These are phyloP conservation scores for Backusella liffmaniae DNA, from an alignment of 192 early-diverging fungal genomes.

Conservation along the genomic window DNA sequence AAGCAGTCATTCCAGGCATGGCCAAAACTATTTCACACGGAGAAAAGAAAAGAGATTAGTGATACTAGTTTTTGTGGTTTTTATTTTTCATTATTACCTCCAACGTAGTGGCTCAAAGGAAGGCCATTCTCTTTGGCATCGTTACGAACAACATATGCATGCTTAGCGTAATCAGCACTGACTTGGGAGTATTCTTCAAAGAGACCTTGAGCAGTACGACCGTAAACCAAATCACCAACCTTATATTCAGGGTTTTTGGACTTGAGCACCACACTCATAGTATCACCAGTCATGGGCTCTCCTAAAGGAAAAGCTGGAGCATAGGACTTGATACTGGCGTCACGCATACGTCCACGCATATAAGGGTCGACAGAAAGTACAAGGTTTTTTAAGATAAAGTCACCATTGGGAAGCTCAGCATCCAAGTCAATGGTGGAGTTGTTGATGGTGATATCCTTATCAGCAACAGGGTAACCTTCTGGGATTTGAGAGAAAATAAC, in stretches of 20 bases:
- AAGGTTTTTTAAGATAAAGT: slow-evolving; percentile 58
- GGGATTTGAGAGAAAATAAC: slow-evolving; percentile 40
- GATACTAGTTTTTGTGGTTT: too few species aligned
- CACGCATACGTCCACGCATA: slow-evolving; percentile 69
- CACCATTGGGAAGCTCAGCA: slow-evolving; percentile 39
- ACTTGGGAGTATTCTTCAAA: slow-evolving; percentile 63
- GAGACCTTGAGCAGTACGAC: slow-evolving; percentile 30
- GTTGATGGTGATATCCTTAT: slow-evolving; percentile 46
- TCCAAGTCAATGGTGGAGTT: slow-evolving; percentile 45
- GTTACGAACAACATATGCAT: slow-evolving; percentile 35
- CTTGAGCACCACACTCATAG: slow-evolving; percentile 64
- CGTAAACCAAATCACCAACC: slow-evolving; percentile 64
- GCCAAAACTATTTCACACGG: slow-evolving; percentile 46
- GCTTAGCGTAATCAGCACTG: slow-evolving; percentile 23
- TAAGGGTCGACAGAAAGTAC: slow-evolving; percentile 77
- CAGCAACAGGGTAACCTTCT: slow-evolving; percentile 31
- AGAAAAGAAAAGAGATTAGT: too few species aligned
- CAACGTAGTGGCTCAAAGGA: slow-evolving; percentile 56
- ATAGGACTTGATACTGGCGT: slow-evolving; percentile 38
- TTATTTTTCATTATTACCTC: slow-evolving; percentile 15
- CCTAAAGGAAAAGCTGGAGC: slow-evolving; percentile 51
- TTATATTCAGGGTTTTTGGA: slow-evolving; percentile 57
- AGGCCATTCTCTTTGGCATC: slow-evolving; percentile 42
- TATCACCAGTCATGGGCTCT: slow-evolving; percentile 58
- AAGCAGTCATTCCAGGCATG: slow-evolving; percentile 83